These are phyloP conservation scores for Wallacemonas collosoma DNA, from an alignment of 208 protist genomes.

Conservation along the genomic window DNA sequence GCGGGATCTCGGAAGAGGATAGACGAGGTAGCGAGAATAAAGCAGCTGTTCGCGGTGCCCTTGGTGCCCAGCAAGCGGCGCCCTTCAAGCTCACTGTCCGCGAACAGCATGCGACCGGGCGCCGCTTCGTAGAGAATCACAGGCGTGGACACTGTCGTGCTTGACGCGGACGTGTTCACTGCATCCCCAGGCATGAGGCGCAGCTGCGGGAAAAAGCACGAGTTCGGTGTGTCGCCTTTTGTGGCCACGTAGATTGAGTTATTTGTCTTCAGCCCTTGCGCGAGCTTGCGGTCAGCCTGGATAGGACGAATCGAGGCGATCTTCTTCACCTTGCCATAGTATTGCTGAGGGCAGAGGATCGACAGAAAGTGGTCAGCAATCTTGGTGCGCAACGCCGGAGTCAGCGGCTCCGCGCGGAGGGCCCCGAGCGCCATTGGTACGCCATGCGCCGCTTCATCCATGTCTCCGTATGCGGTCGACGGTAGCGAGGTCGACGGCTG, in stretches of 20 bases:
- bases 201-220: constrained; percentile 80
- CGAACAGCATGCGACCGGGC: constrained; percentile 88
- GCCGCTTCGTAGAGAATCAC: constrained; percentile 85
- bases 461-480: neutral
- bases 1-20: constrained; percentile 75
- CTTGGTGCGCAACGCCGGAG: constrained; percentile 41
- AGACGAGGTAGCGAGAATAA: constrained; percentile 60
- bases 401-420: constrained; percentile 29
- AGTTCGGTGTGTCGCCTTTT: constrained; percentile 70
- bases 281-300: constrained; percentile 33
- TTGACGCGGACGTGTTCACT: constrained; percentile 28
- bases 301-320: constrained; percentile 66
- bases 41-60: constrained; percentile 64
- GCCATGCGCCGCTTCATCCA: neutral
- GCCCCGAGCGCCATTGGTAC: neutral
- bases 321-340: constrained; percentile 83
- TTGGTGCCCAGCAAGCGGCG: constrained; percentile 53
- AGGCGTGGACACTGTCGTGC: constrained; percentile 37
- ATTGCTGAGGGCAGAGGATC: constrained; percentile 85
- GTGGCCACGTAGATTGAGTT: constrained; percentile 85
- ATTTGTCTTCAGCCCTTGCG: constrained; percentile 47
- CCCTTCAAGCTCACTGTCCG: constrained; percentile 72
- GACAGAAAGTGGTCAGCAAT: constrained; percentile 79
- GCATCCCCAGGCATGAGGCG: constrained; percentile 57
- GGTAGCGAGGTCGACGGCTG: neutral